Percentiles rank a stretch among this genome's conserved stretches.
phyloP scores from a whole-genome alignment of 1,284 basidiomycete genomes.

The Inonotus hispidus region DNA sequence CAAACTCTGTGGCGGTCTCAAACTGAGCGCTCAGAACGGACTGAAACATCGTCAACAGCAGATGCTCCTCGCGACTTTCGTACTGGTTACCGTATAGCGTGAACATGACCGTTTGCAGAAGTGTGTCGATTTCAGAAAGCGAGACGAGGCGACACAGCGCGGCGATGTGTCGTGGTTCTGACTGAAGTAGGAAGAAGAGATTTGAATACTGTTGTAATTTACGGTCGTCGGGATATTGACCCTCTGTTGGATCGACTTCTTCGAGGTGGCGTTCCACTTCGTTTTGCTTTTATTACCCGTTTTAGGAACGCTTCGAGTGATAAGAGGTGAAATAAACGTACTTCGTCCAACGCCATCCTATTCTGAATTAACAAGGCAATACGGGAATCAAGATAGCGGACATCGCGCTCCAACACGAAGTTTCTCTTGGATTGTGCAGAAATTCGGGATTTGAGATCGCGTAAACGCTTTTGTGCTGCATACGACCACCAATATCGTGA shows the following conservation, averaged over 20 bases:
- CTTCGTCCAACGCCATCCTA: conserved; percentile 94
- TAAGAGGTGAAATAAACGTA: conserved; percentile 33
- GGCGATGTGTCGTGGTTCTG: conserved; percentile 95
- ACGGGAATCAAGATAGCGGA: conserved; percentile 95
- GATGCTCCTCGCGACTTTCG: conserved; percentile 96
- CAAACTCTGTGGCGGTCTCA: conserved; percentile 97
- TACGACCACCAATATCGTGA: conserved; percentile 1
- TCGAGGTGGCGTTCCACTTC: conserved; percentile 93
- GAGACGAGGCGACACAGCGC: conserved; percentile 96
- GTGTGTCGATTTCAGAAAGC: conserved; percentile 94
- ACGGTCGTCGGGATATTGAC: conserved; percentile 89
- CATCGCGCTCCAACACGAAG: conserved; percentile 97
- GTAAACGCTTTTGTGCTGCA: conserved; percentile 88
- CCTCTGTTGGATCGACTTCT: conserved; percentile 87
- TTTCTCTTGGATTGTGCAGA: conserved; percentile 99
- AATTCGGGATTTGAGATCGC: conserved; percentile 96
- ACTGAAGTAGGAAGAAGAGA: conserved; percentile 97
- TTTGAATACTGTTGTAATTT: conserved; percentile 96
- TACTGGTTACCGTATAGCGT: conserved; percentile 99
- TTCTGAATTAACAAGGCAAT: conserved; percentile 99
- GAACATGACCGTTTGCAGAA: conserved; percentile 99
- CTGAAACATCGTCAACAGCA: conserved; percentile 98
- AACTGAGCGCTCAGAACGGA: conserved; percentile 98
- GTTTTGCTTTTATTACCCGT: conserved; percentile 58
- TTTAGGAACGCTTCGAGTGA: background rate